Percentiles rank a stretch among this genome's conserved stretches.
Evolutionary conservation across 2,329 filamentous ascomycete genomes (phyloP).

Genomic region (Aspergillus fumigatiaffinis): DNA sequence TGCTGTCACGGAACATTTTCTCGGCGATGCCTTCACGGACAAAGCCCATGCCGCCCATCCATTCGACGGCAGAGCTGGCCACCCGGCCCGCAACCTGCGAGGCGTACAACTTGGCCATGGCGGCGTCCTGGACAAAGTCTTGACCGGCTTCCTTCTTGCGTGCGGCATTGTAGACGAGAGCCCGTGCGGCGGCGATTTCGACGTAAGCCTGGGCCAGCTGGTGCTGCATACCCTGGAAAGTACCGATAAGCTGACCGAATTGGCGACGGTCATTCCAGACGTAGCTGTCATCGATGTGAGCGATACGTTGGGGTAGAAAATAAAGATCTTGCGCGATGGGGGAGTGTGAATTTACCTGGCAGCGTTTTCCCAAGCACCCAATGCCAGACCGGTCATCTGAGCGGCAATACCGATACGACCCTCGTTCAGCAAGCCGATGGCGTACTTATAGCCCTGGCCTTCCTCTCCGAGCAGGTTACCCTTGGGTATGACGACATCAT

Average conservation of each 20-base stretch:
- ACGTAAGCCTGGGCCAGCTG: conserved; percentile 95
- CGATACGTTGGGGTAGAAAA: not conserved
- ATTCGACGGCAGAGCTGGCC: conserved; percentile 82
- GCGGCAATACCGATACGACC: conserved; percentile 96
- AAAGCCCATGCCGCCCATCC: conserved; percentile 99
- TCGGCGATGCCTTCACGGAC: conserved; percentile 93
- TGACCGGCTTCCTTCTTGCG: conserved; percentile 97
- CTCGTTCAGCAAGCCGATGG: conserved; percentile 90
- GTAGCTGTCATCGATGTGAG: conserved; percentile 52
- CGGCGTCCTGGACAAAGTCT: conserved; percentile 91
- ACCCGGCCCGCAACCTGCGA: conserved; percentile 90
- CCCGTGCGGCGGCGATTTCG: conserved; percentile 86
- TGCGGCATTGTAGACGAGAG: conserved; percentile 91
- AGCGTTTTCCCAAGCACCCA: conserved; percentile 94
- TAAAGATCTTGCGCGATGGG: not conserved
- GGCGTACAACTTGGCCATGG: conserved; percentile 96
- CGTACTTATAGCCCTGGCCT: conserved; percentile 96
- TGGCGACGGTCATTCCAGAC: conserved; percentile 98
- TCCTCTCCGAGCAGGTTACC: conserved; percentile 83
- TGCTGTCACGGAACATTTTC: conserved; percentile 97
- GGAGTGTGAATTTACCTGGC: conserved; percentile 55
- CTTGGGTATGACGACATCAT: conserved; percentile 87
- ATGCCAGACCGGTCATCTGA: conserved; percentile 95
- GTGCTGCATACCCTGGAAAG: conserved; percentile 99
- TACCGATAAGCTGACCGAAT: conserved; percentile 87